These are phyloP conservation scores for Solidago caesia DNA, from an alignment of 129 eudicot species.

Conservation along the genomic window DNA sequence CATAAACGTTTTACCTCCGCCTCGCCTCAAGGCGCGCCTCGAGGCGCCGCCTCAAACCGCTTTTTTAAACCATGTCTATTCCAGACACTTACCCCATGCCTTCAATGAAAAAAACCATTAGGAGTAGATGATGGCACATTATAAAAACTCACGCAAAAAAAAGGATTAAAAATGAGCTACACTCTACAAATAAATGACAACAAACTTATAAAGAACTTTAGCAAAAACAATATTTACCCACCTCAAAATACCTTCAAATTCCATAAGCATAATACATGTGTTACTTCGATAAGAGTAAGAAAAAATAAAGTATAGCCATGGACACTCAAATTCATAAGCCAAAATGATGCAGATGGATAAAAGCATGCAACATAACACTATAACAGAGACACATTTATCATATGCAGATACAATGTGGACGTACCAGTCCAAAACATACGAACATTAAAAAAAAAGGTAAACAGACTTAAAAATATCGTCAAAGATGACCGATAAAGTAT, in stretches of 20 bases:
- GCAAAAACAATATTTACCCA: slow-evolving; percentile 8
- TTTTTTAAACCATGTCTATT: too few relatives aligned
- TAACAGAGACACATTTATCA: too few relatives aligned
- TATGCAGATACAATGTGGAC: too few relatives aligned
- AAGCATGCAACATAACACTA: too few relatives aligned
- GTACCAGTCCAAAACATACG: too few relatives aligned
- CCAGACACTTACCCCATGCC: too few relatives aligned
- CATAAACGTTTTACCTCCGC: too few relatives aligned
- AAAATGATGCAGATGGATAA: not conserved
- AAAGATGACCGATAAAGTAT: not conserved
- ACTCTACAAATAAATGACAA: not conserved
- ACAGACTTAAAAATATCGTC: not conserved
- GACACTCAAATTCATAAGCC: not conserved
- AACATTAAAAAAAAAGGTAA: too few relatives aligned
- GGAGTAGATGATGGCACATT: not conserved
- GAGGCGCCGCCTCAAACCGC: too few relatives aligned
- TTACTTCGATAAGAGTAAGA: not conserved
- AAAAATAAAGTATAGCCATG: not conserved
- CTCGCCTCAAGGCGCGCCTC: too few relatives aligned
- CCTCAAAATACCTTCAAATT: not conserved
- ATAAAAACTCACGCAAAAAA: not conserved
- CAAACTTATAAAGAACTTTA: not conserved
- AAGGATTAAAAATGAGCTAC: not conserved
- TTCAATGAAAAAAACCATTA: too few relatives aligned
- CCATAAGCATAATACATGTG: not conserved